Base-by-base conservation (phyloP, 192 early-diverging fungal species). In the Diversispora eburnea region DNA sequence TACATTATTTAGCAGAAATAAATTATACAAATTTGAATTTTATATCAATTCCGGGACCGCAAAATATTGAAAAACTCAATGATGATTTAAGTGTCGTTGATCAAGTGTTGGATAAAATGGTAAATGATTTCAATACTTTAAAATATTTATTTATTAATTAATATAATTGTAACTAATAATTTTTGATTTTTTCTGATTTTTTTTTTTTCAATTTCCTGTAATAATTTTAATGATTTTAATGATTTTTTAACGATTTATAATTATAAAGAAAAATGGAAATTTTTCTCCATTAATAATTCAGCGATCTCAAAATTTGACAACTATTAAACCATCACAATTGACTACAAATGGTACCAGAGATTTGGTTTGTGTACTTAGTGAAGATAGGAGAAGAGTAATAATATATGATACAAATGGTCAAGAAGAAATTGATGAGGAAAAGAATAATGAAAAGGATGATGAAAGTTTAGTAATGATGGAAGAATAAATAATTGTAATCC, bases 361-460 rank as follows among this genome's bases (percentile, higher is more conserved):
- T 9, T 57, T 70, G 42, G 41, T 63, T n/a, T 51, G 45, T 54
- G 22, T 63, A 8, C 46, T 73, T 25, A 73, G 72, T 64, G 47
- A 64, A 42, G 51, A 73, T 46, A 42, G 15, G 12, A 47, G 43
- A 54, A 62, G 33, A n/a, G 54, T 73, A 10, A 33, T 73, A 20
- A 73, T 73, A 73, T 63, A 64, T 41, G 72, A 73, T 64, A 64
- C 47, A 3, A 73, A 73, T 52, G 61, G 64, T 17, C 47, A 73
- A 9, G 72, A 73, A 15, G 72, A 64, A 22, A 57, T 60, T 43
- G 57, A 72, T 17, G 60, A 48, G 48, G 39, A 73, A n/a, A 13
- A 60, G 41, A 33, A 64, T 56, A 22, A 58, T 59, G 69, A 73
- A n/a, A 13, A 60, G 41, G 33, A 64, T 56, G 22, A 58, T 59